Percentiles rank a stretch among this genome's conserved stretches.
Conservation (phyloP, 441 rosid genomes). For the Gossypium lobatum region DNA sequence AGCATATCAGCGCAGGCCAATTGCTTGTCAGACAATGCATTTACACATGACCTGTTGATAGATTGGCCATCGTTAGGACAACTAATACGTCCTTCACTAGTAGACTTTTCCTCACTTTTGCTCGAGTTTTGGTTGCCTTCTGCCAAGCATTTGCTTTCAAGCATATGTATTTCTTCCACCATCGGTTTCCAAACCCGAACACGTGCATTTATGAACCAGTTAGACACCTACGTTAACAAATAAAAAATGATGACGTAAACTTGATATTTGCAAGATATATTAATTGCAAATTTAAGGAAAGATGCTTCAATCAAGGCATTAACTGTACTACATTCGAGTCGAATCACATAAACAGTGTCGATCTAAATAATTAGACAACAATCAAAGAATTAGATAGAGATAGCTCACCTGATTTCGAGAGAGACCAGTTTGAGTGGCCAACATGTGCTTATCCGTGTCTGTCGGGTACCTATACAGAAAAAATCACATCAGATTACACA, state of each 20-base stretch:
- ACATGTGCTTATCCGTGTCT: slow-evolving; percentile 49
- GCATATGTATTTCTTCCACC: slow-evolving; percentile 51
- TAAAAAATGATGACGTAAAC: neutral
- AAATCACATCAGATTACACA: neutral
- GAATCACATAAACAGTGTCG: neutral
- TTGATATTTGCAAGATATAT: neutral
- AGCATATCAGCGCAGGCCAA: slow-evolving; percentile 22
- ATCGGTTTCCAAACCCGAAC: slow-evolving; percentile 54
- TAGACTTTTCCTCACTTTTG: slow-evolving; percentile 19
- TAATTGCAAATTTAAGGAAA: neutral
- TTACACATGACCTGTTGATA: slow-evolving; percentile 16
- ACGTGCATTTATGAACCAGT: slow-evolving; percentile 57
- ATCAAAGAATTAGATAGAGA: neutral
- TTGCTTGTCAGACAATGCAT: slow-evolving; percentile 21
- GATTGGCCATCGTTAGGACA: slow-evolving; percentile 20
- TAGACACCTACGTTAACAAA: slow-evolving; percentile 34
- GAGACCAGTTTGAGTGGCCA: slow-evolving; percentile 57
- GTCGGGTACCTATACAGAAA: slow-evolving; percentile 44
- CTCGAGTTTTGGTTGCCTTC: slow-evolving; percentile 23
- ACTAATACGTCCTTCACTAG: slow-evolving; percentile 18
- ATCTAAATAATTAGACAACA: neutral
- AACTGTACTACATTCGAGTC: slow-evolving; percentile 6
- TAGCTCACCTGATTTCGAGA: slow-evolving; percentile 55
- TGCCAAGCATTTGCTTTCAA: slow-evolving; percentile 35
- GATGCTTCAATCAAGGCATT: neutral